phyloP scores from a whole-genome alignment of 805 yeast species.

The Candida xyloterini region DNA sequence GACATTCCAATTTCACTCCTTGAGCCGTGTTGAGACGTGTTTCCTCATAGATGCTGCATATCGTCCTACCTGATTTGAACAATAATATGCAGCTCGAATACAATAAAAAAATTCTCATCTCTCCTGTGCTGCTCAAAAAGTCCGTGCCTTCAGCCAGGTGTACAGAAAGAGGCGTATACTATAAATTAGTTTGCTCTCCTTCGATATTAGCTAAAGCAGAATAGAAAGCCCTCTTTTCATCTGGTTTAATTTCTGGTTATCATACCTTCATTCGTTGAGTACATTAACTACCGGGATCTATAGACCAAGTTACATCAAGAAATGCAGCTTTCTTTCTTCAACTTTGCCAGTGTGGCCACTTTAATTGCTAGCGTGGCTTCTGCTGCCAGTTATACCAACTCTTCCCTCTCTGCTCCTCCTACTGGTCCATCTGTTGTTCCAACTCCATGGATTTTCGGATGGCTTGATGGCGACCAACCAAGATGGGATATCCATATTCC shows the following conservation, averaged over 20 bases:
- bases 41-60: neutral
- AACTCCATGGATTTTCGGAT: constrained; percentile 20
- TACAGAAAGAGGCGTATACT: neutral
- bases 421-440: constrained; percentile 7
- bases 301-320: neutral
- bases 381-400: constrained; percentile 21
- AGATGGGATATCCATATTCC: constrained; percentile 21
- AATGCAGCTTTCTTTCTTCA: constrained; percentile 23
- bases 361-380: constrained; percentile 17
- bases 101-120: neutral
- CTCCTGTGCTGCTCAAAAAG: neutral
- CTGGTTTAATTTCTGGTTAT: constrained; percentile 5
- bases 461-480: constrained; percentile 19
- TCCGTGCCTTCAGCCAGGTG: neutral
- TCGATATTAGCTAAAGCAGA: neutral
- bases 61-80: neutral
- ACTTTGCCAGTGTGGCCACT: constrained; percentile 16
- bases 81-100: neutral
- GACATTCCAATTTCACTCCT: neutral
- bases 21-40: neutral
- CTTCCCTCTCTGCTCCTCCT: constrained; percentile 16
- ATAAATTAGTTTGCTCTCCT: neutral
- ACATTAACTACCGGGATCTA: constrained; percentile 6
- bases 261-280: constrained; percentile 16
- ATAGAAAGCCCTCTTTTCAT: constrained; percentile 6